Percentiles rank a stretch among this genome's conserved stretches.
Evolutionary conservation across 495 filamentous ascomycete genomes (phyloP).

Genomic region (Aspergillus olivimuriae): DNA sequence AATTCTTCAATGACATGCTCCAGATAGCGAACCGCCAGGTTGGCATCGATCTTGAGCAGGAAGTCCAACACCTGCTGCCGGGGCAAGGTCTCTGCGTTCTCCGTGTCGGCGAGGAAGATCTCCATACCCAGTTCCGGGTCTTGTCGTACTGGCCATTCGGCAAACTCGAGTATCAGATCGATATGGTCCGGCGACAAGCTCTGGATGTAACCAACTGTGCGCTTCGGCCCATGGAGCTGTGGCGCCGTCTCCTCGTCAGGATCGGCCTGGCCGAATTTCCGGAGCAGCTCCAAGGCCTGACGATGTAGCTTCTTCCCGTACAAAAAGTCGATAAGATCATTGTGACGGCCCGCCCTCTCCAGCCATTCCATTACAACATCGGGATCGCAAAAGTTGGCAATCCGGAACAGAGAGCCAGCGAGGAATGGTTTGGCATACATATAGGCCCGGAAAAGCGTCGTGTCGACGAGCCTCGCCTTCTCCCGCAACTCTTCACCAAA

Average conservation of each 20-base stretch:
- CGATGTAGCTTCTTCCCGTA: constrained; percentile 91
- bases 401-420: constrained; percentile 85
- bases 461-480: constrained; percentile 81
- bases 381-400: constrained; percentile 95
- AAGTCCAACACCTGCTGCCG: constrained; percentile 69
- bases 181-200: constrained; percentile 80
- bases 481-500: constrained; percentile 63
- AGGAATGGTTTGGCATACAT: constrained; percentile 84
- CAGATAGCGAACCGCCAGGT: constrained; percentile 74
- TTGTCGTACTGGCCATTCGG: constrained; percentile 72
- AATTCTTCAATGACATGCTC: constrained; percentile 88
- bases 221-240: constrained; percentile 70
- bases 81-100: constrained; percentile 88
- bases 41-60: constrained; percentile 58
- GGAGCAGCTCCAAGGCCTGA: constrained; percentile 75
- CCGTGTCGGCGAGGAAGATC: constrained; percentile 86
- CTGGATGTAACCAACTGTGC: constrained; percentile 87
- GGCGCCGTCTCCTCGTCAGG: constrained; percentile 46
- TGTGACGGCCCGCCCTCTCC: constrained; percentile 81
- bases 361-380: constrained; percentile 90
- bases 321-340: constrained; percentile 93
- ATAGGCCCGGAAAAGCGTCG: constrained; percentile 85
- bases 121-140: constrained; percentile 85
- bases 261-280: constrained; percentile 72
- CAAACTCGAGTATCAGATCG: constrained; percentile 86